These are phyloP conservation scores for Pachyrhizus erosus DNA, from an alignment of 306 rosid genomes.

Conservation along the genomic window DNA sequence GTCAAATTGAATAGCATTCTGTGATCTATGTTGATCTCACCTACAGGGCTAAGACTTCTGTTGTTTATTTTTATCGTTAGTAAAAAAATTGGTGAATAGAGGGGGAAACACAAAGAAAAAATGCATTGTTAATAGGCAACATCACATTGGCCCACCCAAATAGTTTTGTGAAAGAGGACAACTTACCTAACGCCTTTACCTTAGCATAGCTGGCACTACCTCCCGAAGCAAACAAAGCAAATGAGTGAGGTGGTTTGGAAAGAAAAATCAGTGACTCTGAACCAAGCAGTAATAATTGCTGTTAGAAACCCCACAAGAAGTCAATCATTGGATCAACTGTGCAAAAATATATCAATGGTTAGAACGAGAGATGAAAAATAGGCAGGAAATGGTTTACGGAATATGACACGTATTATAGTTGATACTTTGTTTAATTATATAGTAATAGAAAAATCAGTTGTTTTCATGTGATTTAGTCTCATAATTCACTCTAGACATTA, in stretches of 20 bases:
- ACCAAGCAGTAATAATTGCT: not conserved
- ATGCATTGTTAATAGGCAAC: conserved; percentile 27
- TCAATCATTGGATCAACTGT: not conserved
- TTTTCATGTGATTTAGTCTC: conserved; percentile 31
- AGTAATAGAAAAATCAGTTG: not conserved
- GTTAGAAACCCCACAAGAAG: conserved; percentile 9
- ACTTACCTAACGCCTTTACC: no score
- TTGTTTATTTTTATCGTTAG: not conserved
- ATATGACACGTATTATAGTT: not conserved
- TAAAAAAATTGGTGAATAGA: not conserved
- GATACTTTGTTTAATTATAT: not conserved
- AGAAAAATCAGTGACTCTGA: not conserved
- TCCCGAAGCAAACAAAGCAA: not conserved
- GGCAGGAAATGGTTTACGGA: not conserved
- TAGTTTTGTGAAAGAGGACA: conserved; percentile 22
- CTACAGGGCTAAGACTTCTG: not conserved
- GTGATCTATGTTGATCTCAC: not conserved
- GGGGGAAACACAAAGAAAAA: not conserved
- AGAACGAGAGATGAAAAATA: not conserved
- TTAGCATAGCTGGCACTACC: no score
- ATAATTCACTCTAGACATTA: not conserved
- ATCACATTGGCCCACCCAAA: not conserved
- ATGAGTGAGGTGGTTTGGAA: not conserved
- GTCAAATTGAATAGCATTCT: not conserved
- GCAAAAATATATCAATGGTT: not conserved